These are phyloP conservation scores for Pueraria montana DNA, from an alignment of 306 rosid genomes.

Conservation along the genomic window DNA sequence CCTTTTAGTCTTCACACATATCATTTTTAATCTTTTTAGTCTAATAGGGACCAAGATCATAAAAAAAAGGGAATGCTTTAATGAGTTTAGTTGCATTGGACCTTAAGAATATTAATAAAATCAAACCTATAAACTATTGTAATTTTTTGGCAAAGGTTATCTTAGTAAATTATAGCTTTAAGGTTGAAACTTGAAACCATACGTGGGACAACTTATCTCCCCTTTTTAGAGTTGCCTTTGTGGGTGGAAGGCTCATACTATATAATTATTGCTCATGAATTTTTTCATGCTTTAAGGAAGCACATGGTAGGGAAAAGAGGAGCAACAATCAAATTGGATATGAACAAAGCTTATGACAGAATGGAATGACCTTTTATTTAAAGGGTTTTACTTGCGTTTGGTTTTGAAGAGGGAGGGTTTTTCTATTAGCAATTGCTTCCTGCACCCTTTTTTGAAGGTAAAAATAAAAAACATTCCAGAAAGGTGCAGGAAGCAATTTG, in stretches of 20 bases:
- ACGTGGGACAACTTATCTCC: background rate
- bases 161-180: background rate
- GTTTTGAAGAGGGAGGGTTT: background rate
- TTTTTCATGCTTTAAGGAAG: background rate
- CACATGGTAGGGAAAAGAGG: background rate
- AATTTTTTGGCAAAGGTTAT: background rate
- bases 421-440: too few relatives aligned
- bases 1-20: too few relatives aligned
- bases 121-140: background rate
- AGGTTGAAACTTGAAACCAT: background rate
- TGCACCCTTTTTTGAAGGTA: too few relatives aligned
- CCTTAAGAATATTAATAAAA: background rate
- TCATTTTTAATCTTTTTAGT: too few relatives aligned
- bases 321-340: background rate
- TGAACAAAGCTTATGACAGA: background rate
- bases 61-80: too few relatives aligned
- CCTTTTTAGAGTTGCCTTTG: background rate
- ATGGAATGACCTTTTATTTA: background rate
- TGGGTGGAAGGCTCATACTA: background rate
- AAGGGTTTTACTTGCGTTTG: background rate
- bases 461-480: too few relatives aligned
- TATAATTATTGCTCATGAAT: background rate
- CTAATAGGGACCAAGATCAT: too few relatives aligned
- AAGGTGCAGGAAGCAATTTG: too few relatives aligned
- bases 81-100: background rate